A percentile compares a stretch with the other conserved stretches of the same genome.
phyloP scores from a whole-genome alignment of 352 stramenopile genomes.

The Phytopythium delawarense region DNA sequence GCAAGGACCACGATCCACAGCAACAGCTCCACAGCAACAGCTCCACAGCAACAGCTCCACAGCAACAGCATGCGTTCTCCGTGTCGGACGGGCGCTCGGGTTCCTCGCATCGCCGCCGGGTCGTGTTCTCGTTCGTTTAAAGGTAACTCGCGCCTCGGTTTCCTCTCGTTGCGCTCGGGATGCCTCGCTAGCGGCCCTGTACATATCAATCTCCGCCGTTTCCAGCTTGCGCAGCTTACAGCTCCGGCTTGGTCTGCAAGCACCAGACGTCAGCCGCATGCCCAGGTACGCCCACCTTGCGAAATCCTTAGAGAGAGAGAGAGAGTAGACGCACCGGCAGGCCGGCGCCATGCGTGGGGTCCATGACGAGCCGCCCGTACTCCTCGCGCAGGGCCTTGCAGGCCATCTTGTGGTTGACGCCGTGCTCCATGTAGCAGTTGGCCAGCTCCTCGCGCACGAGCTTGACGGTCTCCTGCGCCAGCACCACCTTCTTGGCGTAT shows the following conservation, averaged over 20 bases:
- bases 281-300: neutral
- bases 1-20: neutral
- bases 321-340: constrained; percentile 38
- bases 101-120: constrained; percentile 11
- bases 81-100: neutral
- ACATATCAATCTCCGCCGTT: constrained; percentile 13
- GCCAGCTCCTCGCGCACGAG: constrained; percentile 82
- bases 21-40: neutral
- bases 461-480: constrained; percentile 81
- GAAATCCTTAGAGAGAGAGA: neutral
- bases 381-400: constrained; percentile 82
- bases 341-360: constrained; percentile 73
- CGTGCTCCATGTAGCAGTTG: constrained; percentile 86
- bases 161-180: neutral
- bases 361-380: constrained; percentile 75
- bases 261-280: constrained; percentile 8
- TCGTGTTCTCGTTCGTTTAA: constrained; percentile 24
- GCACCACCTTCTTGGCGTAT: constrained; percentile 66
- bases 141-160: constrained; percentile 12
- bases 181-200: constrained; percentile 6
- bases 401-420: constrained; percentile 86
- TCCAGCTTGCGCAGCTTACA: constrained; percentile 11
- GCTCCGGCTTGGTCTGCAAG: constrained; percentile 16
- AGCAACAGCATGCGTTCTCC: neutral
- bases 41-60: neutral